Evolutionary conservation across 2,329 filamentous ascomycete genomes (phyloP), one percentile per base, ranked within the genome.

Genomic region (Colletotrichum sp.): DNA sequence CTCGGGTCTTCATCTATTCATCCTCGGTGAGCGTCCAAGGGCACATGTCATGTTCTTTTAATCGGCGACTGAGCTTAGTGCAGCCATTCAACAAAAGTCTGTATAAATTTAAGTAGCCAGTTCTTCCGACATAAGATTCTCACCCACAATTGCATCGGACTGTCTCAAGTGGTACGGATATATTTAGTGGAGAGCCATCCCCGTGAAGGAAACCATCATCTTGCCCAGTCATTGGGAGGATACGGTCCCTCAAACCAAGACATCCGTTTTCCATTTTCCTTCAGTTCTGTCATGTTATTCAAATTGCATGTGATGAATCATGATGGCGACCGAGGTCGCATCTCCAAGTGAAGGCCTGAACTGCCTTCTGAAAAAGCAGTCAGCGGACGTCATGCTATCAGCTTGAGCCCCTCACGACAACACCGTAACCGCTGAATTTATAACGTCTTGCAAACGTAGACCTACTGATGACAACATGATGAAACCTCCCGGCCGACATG

Each of bases 231-330:
- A 8, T 8, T 52, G 1, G 10, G 18, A 13, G 3, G n/a, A 52
- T 13, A 52, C 1, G 3, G 44, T 21, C 44, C n/a, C 44, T 49
- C n/a, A n/a, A n/a, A n/a, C n/a, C n/a, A n/a, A n/a, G n/a, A n/a
- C n/a, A n/a, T n/a, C n/a, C n/a, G n/a, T n/a, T n/a, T n/a, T n/a
- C n/a, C n/a, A n/a, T n/a, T n/a, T n/a, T n/a, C n/a, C 44, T 49
- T 49, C 9, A 49, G 44, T 52, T 52, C 44, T 8, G n/a, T 13
- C 3, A 21, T 52, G n/a, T 52, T 21, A 52, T 52, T 21, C 3
- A 4, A 0, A 5, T 52, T 21, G 0, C 2, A 21, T 13, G 10
- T 1, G 44, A 13, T 13, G 1, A 39, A 39, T 39, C 0, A 39
- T 9, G n/a, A 13, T 8, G 44, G 0, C n/a, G n/a, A 21, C 44